Conservation (phyloP, 73 alveolate genomes). For the Diophrys sp. region DNA sequence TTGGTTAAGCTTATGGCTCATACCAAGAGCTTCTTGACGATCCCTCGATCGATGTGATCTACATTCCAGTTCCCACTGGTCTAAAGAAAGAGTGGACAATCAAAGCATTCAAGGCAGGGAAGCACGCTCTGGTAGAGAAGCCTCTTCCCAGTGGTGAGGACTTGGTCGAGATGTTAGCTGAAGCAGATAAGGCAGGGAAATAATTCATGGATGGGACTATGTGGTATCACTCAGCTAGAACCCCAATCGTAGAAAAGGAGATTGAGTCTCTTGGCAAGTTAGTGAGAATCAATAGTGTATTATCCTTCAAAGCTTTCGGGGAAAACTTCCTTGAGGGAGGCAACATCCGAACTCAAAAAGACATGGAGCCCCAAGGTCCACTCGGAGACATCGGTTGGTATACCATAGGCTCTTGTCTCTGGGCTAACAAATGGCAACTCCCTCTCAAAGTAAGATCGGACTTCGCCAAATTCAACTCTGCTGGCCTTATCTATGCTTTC, state of each 20-base stretch:
- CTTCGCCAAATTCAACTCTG: not conserved
- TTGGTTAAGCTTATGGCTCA: not conserved
- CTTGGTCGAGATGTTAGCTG: not conserved
- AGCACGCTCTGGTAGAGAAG: not conserved
- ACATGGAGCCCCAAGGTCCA: not conserved
- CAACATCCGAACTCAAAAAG: not conserved
- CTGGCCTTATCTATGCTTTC: not conserved
- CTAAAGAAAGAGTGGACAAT: not conserved
- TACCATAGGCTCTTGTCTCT: not conserved
- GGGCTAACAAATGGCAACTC: not conserved
- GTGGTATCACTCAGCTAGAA: not conserved
- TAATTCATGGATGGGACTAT: not conserved
- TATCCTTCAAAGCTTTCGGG: not conserved
- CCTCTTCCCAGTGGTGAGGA: not conserved
- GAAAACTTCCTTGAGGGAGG: not conserved
- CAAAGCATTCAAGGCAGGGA: not conserved
- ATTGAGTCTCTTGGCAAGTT: not conserved
- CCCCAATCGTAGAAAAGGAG: not conserved
- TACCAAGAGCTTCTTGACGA: not conserved
- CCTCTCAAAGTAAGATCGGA: not conserved
- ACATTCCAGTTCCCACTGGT: not conserved
- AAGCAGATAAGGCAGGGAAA: not conserved
- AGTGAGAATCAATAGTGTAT: not conserved
- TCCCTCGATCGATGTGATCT: not conserved
- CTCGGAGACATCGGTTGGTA: not conserved